These are phyloP conservation scores for Colletotrichum truncatum DNA, from an alignment of 2,329 filamentous ascomycete genomes.

Conservation along the genomic window DNA sequence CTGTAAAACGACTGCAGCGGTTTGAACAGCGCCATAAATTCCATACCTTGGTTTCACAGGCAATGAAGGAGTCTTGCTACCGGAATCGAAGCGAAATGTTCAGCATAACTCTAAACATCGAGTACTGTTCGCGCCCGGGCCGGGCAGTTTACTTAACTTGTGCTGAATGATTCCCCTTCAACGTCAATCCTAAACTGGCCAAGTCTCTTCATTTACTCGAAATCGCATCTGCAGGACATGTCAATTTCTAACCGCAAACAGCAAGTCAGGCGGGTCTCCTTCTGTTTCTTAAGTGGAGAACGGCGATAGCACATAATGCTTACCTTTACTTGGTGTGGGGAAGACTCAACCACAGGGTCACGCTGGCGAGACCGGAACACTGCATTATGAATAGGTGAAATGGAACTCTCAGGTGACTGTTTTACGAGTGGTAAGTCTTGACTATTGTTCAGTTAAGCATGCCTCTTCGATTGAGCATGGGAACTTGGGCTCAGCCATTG, in stretches of 20 bases:
- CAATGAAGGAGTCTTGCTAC: not conserved
- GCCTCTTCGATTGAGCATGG: too few species aligned
- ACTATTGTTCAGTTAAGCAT: too few species aligned
- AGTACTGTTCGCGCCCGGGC: not conserved
- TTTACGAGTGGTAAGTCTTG: too few species aligned
- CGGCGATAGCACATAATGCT: not conserved
- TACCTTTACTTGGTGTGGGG: constrained; percentile 14
- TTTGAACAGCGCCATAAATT: too few species aligned
- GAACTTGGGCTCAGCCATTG: too few species aligned
- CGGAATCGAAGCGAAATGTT: not conserved
- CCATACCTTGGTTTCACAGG: too few species aligned
- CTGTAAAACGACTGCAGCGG: too few species aligned
- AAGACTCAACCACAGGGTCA: not conserved
- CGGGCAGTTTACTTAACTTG: constrained; percentile 12
- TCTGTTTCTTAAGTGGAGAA: not conserved
- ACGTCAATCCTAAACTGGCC: constrained; percentile 27
- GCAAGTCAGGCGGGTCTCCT: not conserved
- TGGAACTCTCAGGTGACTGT: too few species aligned
- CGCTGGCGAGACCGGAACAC: constrained; percentile 14
- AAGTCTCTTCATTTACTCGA: constrained; percentile 28
- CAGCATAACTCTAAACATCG: not conserved
- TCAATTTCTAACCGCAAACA: not conserved
- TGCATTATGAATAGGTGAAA: too few species aligned
- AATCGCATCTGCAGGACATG: constrained; percentile 23
- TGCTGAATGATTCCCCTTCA: constrained; percentile 32